Base-by-base conservation (phyloP, 2,329 filamentous ascomycete species). In the Delphinella strobiligena region DNA sequence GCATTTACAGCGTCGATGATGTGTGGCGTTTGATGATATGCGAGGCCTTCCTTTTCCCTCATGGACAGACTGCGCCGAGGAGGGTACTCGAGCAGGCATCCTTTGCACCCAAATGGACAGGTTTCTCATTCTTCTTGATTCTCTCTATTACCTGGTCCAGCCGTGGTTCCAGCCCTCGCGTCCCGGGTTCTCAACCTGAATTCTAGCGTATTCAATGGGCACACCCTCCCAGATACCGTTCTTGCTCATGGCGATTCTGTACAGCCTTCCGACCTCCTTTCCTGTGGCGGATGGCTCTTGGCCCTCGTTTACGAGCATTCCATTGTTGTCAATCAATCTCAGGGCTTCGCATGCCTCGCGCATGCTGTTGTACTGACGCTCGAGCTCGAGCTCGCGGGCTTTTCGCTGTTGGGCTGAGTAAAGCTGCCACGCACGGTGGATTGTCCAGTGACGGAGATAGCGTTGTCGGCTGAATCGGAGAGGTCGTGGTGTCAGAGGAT, bases 401-500 rank as follows among this genome's bases (percentile, higher is more conserved):
- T 73, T 68, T 36, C 78, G 78, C 52, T 78, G 72, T 57, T 82
- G 74, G 50, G 79, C 73, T 52, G 80, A 78, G 64, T 81, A 82
- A 19, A 96, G 71, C 53, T 84, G 72, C 86, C 88, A 96, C 16
- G 89, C 89, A 52, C 91, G 87, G 69, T 96, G 88, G 62, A 98
- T 96, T 37, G 91, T 96, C 91, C 91, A 98, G 71, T 98, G 91
- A 34, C 91, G 84, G 48, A 98, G 78, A 62, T 78, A 75, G 41
- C 91, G 80, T 61, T 82, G 82, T 51, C 89, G 86, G 31, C 78
- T 86, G 74, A 96, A 88, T 53, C 86, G 82, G 48, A 98, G 75
- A 1, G 91, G 88, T 10, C 79, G 75, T 0, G 79, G 80, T 5
- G 75, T 82, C 19, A 72, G 63, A 2, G 78, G 77, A 60, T 84